Evolutionary conservation across 1,139 yeast species (phyloP).

Genomic region (Kodamaea arcana): DNA sequence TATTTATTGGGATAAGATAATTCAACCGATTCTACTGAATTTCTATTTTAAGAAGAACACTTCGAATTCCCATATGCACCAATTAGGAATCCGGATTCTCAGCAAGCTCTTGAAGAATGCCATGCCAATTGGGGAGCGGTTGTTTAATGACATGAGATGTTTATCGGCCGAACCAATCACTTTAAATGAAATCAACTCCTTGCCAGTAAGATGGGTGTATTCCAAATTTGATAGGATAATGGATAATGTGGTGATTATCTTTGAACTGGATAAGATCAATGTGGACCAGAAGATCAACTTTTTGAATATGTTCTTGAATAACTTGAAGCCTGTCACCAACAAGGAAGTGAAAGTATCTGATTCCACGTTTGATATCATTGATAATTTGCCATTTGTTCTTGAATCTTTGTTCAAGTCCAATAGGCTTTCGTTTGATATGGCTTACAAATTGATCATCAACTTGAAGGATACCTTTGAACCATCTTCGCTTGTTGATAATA

Average conservation of each 20-base stretch:
- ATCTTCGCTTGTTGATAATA: constrained; percentile 5
- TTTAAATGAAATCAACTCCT: constrained; percentile 27
- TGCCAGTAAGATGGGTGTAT: constrained; percentile 34
- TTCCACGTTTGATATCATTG: constrained; percentile 29
- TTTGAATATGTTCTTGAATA: constrained; percentile 23
- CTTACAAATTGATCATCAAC: constrained; percentile 18
- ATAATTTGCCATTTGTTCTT: constrained; percentile 26
- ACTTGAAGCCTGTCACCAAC: constrained; percentile 24
- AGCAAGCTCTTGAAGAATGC: constrained; percentile 21
- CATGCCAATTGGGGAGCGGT: constrained; percentile 17
- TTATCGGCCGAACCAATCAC: constrained; percentile 30
- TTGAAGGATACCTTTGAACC: constrained; percentile 33
- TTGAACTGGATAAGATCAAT: constrained; percentile 21
- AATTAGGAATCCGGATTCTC: constrained; percentile 24
- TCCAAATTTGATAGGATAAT: constrained; percentile 29
- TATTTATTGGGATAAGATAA: constrained; percentile 37
- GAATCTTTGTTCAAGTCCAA: constrained; percentile 18
- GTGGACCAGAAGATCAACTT: constrained; percentile 25
- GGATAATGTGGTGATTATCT: constrained; percentile 21
- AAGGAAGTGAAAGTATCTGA: constrained; percentile 27
- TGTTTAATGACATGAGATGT: constrained; percentile 28
- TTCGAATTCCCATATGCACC: constrained; percentile 22
- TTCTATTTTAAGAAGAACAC: constrained; percentile 31
- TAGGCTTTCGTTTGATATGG: constrained; percentile 15
- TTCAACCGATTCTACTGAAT: constrained; percentile 28